phyloP scores from a whole-genome alignment of 2,329 filamentous ascomycete species.

The Amauroascus verrucosus region DNA sequence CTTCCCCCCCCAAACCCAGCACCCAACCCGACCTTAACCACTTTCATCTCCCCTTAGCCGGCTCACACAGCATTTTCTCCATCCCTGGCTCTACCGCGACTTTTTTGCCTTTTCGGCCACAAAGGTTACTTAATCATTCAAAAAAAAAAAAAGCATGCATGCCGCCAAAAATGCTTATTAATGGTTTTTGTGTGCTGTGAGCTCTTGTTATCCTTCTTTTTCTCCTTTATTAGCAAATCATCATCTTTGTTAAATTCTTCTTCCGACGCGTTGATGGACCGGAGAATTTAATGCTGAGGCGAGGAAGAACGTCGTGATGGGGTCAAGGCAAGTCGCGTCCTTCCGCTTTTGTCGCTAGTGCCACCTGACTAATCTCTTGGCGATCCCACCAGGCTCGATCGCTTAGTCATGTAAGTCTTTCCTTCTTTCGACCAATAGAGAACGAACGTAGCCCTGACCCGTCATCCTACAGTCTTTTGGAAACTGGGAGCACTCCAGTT shows the following conservation, averaged over 20 bases:
- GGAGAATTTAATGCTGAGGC: constrained; percentile 1
- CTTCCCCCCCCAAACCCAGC: constrained; percentile 2
- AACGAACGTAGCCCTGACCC: neutral
- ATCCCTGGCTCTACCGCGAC: neutral
- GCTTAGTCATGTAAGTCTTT: constrained; percentile 68
- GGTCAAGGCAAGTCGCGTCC: constrained; percentile 11
- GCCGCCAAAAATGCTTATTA: neutral
- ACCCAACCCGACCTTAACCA: neutral
- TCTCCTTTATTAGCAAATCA: neutral
- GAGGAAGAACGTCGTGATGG: constrained; percentile 10
- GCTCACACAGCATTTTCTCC: neutral
- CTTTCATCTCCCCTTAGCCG: neutral
- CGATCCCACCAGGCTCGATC: constrained; percentile 56
- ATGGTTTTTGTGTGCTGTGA: neutral
- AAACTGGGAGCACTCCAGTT: constrained; percentile 91
- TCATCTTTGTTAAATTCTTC: constrained; percentile 3
- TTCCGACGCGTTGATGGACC: constrained; percentile 22
- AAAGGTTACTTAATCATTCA: neutral
- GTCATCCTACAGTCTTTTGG: constrained; percentile 58
- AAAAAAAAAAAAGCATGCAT: neutral
- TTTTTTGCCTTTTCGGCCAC: constrained; percentile 14
- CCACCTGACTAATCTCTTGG: constrained; percentile 9
- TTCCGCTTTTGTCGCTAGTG: constrained; percentile 1
- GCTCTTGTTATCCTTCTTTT: neutral
- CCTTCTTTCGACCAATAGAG: neutral